These are phyloP conservation scores for Hebeloma cylindrosporum DNA, from an alignment of 768 basidiomycete species.

Conservation along the genomic window DNA sequence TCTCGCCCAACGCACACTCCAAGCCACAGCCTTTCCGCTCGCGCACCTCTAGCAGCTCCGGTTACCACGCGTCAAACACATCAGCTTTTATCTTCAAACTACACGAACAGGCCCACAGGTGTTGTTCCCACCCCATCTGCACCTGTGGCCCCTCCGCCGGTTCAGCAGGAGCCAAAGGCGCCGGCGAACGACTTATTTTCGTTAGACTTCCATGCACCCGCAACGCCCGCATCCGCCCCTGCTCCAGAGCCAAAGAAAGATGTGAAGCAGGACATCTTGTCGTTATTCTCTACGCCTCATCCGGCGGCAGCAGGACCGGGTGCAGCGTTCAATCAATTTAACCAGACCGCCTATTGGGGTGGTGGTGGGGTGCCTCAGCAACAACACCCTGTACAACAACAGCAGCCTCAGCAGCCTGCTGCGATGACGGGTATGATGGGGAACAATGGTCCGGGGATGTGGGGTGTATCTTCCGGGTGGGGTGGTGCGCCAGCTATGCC, in stretches of 20 bases:
- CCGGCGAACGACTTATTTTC: too few relatives aligned
- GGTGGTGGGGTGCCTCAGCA: slow-evolving; percentile 23
- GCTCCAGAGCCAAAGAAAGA: slow-evolving; percentile 55
- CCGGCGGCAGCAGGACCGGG: slow-evolving; percentile 34
- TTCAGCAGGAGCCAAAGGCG: slow-evolving; percentile 25
- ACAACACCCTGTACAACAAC: slow-evolving; percentile 6
- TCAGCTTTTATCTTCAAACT: slow-evolving; percentile 52
- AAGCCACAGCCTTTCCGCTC: slow-evolving; percentile 28
- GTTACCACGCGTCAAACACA: slow-evolving; percentile 45
- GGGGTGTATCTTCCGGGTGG: slow-evolving; percentile 74
- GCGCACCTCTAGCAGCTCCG: slow-evolving; percentile 30
- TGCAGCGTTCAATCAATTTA: slow-evolving; percentile 38
- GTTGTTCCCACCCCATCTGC: slow-evolving; percentile 29
- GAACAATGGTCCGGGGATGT: slow-evolving; percentile 51
- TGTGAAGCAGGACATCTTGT: slow-evolving; percentile 83
- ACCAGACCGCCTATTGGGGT: slow-evolving; percentile 32
- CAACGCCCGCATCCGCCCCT: slow-evolving; percentile 21
- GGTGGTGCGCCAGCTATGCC: slow-evolving; percentile 32
- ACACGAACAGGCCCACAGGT: slow-evolving; percentile 23
- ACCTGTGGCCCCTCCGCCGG: slow-evolving; percentile 24
- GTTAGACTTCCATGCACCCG: too few relatives aligned
- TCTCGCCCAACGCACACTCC: slow-evolving; percentile 31
- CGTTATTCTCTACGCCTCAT: slow-evolving; percentile 63
- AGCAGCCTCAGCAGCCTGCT: slow-evolving; percentile 17
- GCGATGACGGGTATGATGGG: slow-evolving; percentile 55